Conservation (phyloP, 2,329 filamentous ascomycete species). For the Cryphonectria radicalis region DNA sequence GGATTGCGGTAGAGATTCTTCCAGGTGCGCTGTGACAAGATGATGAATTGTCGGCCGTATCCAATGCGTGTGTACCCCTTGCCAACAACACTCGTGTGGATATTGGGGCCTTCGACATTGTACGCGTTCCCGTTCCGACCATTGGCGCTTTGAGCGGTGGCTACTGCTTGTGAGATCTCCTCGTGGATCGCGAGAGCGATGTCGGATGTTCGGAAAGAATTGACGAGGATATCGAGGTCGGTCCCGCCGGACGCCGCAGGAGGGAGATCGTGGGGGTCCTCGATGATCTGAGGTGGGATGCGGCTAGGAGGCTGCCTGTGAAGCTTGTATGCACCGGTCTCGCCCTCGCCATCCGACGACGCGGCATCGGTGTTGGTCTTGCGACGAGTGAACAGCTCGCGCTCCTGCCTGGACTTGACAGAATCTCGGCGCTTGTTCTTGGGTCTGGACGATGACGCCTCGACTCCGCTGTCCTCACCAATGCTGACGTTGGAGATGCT, state of each 20-base stretch:
- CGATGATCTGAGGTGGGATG: constrained; percentile 63
- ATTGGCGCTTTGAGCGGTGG: constrained; percentile 69
- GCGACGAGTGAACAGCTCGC: constrained; percentile 86
- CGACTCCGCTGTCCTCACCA: constrained; percentile 67
- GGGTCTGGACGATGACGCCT: constrained; percentile 66
- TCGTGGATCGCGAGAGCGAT: constrained; percentile 75
- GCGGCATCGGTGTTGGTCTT: constrained; percentile 65
- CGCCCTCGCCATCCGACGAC: constrained; percentile 59
- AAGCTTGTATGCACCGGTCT: constrained; percentile 55
- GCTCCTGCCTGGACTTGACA: constrained; percentile 82
- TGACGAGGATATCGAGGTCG: constrained; percentile 81
- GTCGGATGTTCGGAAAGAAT: constrained; percentile 75
- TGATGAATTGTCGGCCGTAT: constrained; percentile 80
- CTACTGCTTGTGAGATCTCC: constrained; percentile 75
- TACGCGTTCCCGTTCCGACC: constrained; percentile 62
- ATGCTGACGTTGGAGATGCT: constrained; percentile 79
- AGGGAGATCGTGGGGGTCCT: constrained; percentile 70
- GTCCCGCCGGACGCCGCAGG: constrained; percentile 66
- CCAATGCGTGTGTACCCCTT: constrained; percentile 84
- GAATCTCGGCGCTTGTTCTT: constrained; percentile 76
- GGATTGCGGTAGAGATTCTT: constrained; percentile 97
- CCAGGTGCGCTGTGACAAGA: constrained; percentile 91
- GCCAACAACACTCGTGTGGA: constrained; percentile 64
- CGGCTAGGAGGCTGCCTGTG: constrained; percentile 48
- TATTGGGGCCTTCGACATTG: constrained; percentile 50